phyloP scores from a whole-genome alignment of 2,329 filamentous ascomycete genomes.

The Sporothrix pallida region DNA sequence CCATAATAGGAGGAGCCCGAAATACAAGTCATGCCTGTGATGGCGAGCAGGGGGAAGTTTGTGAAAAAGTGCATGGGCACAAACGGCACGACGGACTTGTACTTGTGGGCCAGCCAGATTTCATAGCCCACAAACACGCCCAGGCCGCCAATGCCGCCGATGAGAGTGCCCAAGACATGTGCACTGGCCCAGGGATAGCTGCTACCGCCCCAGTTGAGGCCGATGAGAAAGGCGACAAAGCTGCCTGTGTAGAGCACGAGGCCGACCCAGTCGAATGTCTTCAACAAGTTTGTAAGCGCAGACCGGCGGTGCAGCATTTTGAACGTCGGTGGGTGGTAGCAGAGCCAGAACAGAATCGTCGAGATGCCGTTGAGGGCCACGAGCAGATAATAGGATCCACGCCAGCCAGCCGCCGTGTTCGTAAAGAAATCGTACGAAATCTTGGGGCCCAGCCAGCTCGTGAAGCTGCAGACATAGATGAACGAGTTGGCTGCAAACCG shows the following conservation, averaged over 20 bases:
- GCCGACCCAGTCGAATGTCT: constrained; percentile 28
- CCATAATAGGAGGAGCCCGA: background rate
- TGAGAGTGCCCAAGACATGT: background rate
- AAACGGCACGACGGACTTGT: background rate
- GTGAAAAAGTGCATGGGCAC: background rate
- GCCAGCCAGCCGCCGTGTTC: constrained; percentile 16
- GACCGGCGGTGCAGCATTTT: background rate
- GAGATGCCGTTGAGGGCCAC: constrained; percentile 16
- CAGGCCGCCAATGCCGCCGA: background rate
- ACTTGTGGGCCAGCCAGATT: background rate
- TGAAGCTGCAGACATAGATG: constrained; percentile 11
- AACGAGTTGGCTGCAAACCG: constrained; percentile 17
- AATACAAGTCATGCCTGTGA: background rate
- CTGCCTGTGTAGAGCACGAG: constrained; percentile 17
- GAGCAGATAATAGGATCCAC: constrained; percentile 21
- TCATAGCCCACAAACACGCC: background rate
- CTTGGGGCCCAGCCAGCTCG: background rate
- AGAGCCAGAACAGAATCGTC: constrained; percentile 31
- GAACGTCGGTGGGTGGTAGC: constrained; percentile 30
- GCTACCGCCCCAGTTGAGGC: constrained; percentile 27
- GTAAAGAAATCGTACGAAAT: constrained; percentile 22
- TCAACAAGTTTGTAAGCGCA: background rate
- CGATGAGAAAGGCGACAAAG: constrained; percentile 19
- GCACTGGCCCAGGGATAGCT: constrained; percentile 14
- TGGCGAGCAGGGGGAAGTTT: background rate